Evolutionary conservation across 1,139 yeast species (phyloP).

Genomic region (Pneumocystis jirovecii): DNA sequence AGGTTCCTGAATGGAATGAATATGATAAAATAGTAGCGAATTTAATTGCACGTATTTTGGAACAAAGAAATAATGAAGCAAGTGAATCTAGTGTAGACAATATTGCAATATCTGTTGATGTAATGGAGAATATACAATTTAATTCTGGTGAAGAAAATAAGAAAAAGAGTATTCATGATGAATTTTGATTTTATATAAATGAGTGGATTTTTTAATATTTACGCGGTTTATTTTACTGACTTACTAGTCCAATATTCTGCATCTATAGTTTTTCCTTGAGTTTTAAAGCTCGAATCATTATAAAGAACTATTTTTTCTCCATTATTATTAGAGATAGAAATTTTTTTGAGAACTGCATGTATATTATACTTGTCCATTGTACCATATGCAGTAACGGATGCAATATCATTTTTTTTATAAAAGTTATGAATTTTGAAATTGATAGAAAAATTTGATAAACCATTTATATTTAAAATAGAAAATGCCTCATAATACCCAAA

Average conservation of each 20-base stretch:
- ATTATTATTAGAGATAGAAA: background rate
- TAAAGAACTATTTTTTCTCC: background rate
- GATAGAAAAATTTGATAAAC: background rate
- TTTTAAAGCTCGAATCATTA: background rate
- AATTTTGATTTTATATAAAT: background rate
- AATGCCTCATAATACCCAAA: background rate
- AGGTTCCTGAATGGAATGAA: constrained; percentile 60
- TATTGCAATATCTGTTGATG: background rate
- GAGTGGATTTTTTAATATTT: background rate
- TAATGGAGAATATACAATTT: background rate
- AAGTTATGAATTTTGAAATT: background rate
- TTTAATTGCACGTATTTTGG: constrained; percentile 9
- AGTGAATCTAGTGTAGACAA: background rate
- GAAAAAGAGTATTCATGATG: background rate
- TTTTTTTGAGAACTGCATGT: background rate
- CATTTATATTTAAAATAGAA: background rate
- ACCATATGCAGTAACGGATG: background rate
- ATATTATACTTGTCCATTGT: background rate
- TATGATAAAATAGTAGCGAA: constrained; percentile 42
- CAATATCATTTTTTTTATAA: background rate
- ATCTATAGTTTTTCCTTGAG: background rate
- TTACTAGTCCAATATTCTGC: background rate
- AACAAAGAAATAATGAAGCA: background rate
- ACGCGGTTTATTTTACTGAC: background rate
- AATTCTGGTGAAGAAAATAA: background rate